Percentiles rank a stretch among this genome's conserved stretches.
Evolutionary conservation across 2,329 filamentous ascomycete genomes (phyloP).

Genomic region (Fusarium sp.): DNA sequence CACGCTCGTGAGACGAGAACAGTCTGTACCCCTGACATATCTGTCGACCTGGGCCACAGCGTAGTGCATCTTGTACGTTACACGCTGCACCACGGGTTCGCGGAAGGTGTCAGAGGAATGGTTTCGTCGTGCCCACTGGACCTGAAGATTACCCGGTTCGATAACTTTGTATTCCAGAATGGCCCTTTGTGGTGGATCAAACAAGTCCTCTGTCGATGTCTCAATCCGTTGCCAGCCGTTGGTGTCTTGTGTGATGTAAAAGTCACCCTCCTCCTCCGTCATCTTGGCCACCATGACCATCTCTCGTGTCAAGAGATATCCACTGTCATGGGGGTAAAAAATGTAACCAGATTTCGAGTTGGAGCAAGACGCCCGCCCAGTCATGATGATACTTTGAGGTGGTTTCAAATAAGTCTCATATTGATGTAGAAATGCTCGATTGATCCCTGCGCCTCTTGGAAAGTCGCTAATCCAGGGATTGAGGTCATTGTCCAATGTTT

Average conservation of each 20-base stretch:
- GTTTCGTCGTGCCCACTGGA: neutral
- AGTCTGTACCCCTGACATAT: neutral
- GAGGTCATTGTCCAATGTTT: neutral
- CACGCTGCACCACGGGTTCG: neutral
- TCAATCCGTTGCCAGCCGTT: neutral
- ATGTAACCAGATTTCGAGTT: neutral
- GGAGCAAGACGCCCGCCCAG: neutral
- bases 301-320: neutral
- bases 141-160: neutral
- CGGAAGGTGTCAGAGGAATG: neutral
- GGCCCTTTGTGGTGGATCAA: neutral
- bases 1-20: neutral
- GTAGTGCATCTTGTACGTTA: slow-evolving; percentile 8
- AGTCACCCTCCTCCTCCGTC: neutral
- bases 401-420: neutral
- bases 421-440: neutral
- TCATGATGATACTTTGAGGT: neutral
- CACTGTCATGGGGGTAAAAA: neutral
- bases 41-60: slow-evolving; percentile 7
- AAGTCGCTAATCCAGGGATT: neutral
- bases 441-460: neutral
- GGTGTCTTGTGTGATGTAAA: neutral
- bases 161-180: neutral
- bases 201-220: neutral
- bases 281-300: neutral